Conservation (phyloP, 345 rosid genomes). For the Tarenaya hassleriana region DNA sequence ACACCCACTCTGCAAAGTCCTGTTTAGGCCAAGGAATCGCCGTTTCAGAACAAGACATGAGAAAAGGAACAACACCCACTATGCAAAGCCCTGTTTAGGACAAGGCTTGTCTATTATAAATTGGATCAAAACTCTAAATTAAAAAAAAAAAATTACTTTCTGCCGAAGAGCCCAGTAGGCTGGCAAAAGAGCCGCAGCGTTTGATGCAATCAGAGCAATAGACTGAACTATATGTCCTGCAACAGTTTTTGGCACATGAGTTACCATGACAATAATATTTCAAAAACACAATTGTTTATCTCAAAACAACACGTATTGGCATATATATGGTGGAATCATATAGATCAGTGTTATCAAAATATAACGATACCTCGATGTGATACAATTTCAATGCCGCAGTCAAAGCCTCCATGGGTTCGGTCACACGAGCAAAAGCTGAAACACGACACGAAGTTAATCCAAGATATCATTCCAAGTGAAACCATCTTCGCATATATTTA, state of each 20-base stretch:
- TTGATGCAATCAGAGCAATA: constrained; percentile 78
- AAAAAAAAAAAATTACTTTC: constrained; percentile 47
- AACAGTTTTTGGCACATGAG: constrained; percentile 28
- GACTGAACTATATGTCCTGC: constrained; percentile 75
- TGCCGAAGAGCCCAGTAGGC: constrained; percentile 82
- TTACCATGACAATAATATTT: constrained; percentile 13
- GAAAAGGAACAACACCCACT: constrained; percentile 75
- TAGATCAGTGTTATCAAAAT: background rate
- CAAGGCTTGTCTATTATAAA: background rate
- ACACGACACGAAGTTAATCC: constrained; percentile 24
- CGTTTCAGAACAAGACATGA: constrained; percentile 6
- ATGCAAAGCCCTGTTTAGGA: constrained; percentile 69
- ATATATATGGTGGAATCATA: background rate
- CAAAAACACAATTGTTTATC: constrained; percentile 4
- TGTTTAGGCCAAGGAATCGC: constrained; percentile 30
- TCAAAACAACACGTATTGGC: too few relatives aligned
- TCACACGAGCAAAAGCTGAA: constrained; percentile 87
- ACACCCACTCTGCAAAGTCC: constrained; percentile 96
- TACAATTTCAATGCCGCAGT: constrained; percentile 76
- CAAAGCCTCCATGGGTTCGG: constrained; percentile 91
- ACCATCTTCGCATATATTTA: constrained; percentile 6
- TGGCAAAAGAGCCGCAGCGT: constrained; percentile 83
- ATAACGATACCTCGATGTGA: constrained; percentile 53
- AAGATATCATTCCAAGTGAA: constrained; percentile 7
- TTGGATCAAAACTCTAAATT: constrained; percentile 1